Evolutionary conservation across 805 yeast species (phyloP), one percentile per base, ranked within the genome.

Genomic region (Starmerella ratchasimensis): DNA sequence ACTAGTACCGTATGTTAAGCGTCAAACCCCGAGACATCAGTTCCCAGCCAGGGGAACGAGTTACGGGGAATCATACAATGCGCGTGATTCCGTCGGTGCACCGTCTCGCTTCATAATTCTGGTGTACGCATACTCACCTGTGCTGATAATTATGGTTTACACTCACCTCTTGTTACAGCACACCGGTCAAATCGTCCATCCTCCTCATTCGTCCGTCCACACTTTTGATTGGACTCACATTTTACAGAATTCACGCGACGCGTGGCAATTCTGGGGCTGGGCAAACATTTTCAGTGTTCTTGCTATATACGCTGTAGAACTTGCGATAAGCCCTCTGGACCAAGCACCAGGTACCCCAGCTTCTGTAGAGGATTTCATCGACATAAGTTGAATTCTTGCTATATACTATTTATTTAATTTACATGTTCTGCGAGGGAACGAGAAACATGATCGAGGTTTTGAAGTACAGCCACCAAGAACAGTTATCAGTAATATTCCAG

Each of bases 211-310:
- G n/a, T 18, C 31, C 20, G 23, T 10, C 14, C 9, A 21, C 14
- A 14, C 15, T 7, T 32, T 32, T 15, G 43, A 43, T 10, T 13
- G 38, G 24, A 21, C 43, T 3, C 39, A 39, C 17, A 45, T 50
- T 13, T 70, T 31, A 68, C 76, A 54, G 28, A 54, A 47, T 37
- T 50, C 60, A 9, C 51, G 57, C 15, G 44, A 45, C 39, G 78
- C 94, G n/a, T 80, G 93, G 82, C 84, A 83, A 51, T 80, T 90
- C 55, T 88, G 98, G 97, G 82, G 86, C 51, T 88, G 97, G 97
- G 71, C 81, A 41, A 88, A 88, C 55, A 80, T 88, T 64, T 74
- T 78, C 47, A 69, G 78, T 37, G 80, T 93, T 9, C 61, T 90
- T 39, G 62, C 74, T n/a, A 64, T 90, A 20, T 88, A 88, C 58